These are phyloP conservation scores for Naganishia kalamii DNA, from an alignment of 768 basidiomycete genomes.

Conservation along the genomic window DNA sequence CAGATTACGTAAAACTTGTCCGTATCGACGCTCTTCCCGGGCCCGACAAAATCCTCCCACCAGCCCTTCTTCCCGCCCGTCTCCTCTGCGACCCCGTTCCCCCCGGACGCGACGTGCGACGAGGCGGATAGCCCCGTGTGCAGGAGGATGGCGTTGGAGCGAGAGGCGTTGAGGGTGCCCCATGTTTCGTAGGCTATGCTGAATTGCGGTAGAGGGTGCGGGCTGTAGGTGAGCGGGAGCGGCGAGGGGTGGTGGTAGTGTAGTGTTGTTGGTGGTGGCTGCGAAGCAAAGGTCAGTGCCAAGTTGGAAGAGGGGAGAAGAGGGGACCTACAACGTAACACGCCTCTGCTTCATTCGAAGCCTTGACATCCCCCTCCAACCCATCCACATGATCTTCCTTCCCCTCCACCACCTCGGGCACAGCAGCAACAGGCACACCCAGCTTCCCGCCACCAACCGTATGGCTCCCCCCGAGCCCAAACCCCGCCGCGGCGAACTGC, in stretches of 20 bases:
- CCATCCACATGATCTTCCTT: conserved; percentile 26
- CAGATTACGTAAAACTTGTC: conserved; percentile 87
- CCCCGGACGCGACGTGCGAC: conserved; percentile 57
- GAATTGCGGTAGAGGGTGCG: conserved; percentile 38
- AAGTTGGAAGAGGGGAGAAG: background rate
- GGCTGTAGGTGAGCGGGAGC: conserved; percentile 45
- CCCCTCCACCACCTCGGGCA: conserved; percentile 11
- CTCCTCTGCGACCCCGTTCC: conserved; percentile 59
- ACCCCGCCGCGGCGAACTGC: conserved; percentile 34
- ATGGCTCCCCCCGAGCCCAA: conserved; percentile 26
- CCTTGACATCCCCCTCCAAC: conserved; percentile 26
- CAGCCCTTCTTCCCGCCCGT: conserved; percentile 79
- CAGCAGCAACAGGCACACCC: background rate
- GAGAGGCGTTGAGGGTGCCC: conserved; percentile 72
- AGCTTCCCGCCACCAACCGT: background rate
- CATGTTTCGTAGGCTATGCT: conserved; percentile 97
- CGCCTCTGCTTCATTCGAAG: conserved; percentile 39
- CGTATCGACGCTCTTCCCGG: conserved; percentile 88
- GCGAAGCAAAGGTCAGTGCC: background rate
- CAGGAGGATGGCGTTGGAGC: conserved; percentile 84
- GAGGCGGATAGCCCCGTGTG: conserved; percentile 95
- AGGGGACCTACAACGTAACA: conserved; percentile 42
- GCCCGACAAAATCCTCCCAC: conserved; percentile 99
- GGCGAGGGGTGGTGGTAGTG: conserved; percentile 34
- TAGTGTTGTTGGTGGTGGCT: conserved; percentile 44